A percentile compares a stretch with the other conserved stretches of the same genome.
Evolutionary conservation across 352 stramenopile species (phyloP).

Genomic region (Sclerospora graminicola): DNA sequence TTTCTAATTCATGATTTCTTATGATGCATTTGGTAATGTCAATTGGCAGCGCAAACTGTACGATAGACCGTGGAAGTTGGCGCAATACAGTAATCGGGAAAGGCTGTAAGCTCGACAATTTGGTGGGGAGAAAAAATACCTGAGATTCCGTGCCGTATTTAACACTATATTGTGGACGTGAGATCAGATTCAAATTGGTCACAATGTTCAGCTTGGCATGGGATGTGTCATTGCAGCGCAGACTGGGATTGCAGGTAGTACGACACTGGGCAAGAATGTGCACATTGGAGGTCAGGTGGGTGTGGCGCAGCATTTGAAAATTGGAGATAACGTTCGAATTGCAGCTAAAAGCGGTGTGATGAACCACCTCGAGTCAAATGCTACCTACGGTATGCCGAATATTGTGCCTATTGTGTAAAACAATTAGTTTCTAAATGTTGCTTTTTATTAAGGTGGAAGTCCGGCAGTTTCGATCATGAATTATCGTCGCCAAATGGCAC

Average conservation of each 20-base stretch:
- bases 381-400: constrained; percentile 39
- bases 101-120: constrained; percentile 78
- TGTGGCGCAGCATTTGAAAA: constrained; percentile 68
- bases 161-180: not conserved
- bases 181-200: constrained; percentile 71
- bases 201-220: constrained; percentile 72
- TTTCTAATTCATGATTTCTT: not conserved
- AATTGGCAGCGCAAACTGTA: constrained; percentile 49
- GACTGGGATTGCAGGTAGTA: constrained; percentile 76
- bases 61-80: constrained; percentile 81
- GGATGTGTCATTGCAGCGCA: constrained; percentile 72
- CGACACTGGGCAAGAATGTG: constrained; percentile 62
- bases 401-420: not conserved
- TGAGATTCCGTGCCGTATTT: not conserved
- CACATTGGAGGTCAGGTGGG: constrained; percentile 76
- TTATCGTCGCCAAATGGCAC: constrained; percentile 59
- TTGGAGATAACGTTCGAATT: constrained; percentile 78
- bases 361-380: constrained; percentile 41
- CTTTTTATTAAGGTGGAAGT: constrained; percentile 32
- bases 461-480: constrained; percentile 74
- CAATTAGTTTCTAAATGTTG: constrained; percentile 1
- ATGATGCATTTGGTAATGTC: not conserved
- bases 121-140: constrained; percentile 22
- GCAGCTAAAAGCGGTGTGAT: constrained; percentile 82
- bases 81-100: constrained; percentile 62